Percentiles rank a stretch among this genome's conserved stretches.
These are phyloP conservation scores for Skeletonema costatum DNA, from an alignment of 108 stramenopile genomes.

Conservation along the genomic window DNA sequence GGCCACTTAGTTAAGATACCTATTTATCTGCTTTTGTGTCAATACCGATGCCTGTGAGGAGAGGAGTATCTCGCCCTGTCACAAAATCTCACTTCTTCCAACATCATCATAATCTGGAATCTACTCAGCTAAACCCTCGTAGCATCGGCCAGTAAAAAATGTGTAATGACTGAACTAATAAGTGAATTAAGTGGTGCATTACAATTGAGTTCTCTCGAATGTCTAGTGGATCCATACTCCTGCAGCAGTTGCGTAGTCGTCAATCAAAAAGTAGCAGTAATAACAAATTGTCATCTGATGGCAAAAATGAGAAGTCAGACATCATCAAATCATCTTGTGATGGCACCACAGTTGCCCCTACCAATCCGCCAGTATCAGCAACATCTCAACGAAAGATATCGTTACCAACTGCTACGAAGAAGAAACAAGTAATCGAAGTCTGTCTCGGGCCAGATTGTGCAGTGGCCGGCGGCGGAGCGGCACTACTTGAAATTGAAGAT, in stretches of 20 bases:
- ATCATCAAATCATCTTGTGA: not conserved
- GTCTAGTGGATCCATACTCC: not conserved
- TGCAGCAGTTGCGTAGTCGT: not conserved
- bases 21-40: too few relatives aligned
- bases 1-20: too few relatives aligned
- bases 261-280: not conserved
- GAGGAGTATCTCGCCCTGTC: too few relatives aligned
- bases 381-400: not conserved
- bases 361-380: not conserved
- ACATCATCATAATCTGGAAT: too few relatives aligned
- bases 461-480: conserved; percentile 34
- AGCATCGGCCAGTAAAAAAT: too few relatives aligned
- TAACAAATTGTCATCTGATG: not conserved
- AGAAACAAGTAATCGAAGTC: conserved; percentile 27
- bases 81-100: too few relatives aligned
- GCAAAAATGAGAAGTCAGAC: not conserved
- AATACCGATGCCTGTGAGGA: too few relatives aligned
- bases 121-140: too few relatives aligned
- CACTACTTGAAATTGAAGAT: conserved; percentile 47
- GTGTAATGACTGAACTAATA: not conserved
- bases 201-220: not conserved
- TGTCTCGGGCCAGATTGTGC: conserved; percentile 44
- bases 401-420: not conserved
- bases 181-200: not conserved
- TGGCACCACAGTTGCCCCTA: not conserved